Conservation (phyloP, 805 yeast genomes). For the Pachysolen tannophilus region DNA sequence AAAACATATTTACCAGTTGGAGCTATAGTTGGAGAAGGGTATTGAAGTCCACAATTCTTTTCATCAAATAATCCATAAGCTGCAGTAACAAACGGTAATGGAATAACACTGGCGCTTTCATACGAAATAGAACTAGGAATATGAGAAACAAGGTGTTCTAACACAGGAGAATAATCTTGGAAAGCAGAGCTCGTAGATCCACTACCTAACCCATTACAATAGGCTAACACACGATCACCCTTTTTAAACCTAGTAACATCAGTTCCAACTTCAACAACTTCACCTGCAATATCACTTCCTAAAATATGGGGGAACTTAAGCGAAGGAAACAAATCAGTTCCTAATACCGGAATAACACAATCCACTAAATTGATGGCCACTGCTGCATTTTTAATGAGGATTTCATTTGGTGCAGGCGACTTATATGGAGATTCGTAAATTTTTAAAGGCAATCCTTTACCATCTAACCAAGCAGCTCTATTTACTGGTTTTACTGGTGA, state of each 20-base stretch:
- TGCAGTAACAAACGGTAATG: conserved; percentile 5
- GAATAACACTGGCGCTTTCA: conserved; percentile 8
- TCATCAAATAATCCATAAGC: conserved; percentile 5
- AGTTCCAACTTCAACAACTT: conserved; percentile 7
- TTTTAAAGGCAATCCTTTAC: no score
- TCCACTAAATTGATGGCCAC: conserved; percentile 5
- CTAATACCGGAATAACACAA: no score
- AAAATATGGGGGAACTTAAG: no score
- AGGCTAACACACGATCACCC: conserved; percentile 10
- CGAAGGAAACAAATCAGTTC: no score
- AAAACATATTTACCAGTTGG: conserved; percentile 3
- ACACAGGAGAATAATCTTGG: conserved; percentile 4
- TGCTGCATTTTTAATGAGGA: conserved; percentile 1
- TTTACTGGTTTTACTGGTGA: no score
- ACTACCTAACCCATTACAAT: not conserved
- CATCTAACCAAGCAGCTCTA: no score
- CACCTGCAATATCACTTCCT: conserved; percentile 10
- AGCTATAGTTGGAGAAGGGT: not conserved
- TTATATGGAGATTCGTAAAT: no score
- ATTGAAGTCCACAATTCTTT: conserved; percentile 1
- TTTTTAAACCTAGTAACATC: conserved; percentile 7
- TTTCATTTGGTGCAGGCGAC: no score
- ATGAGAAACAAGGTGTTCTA: not conserved
- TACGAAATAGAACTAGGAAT: conserved; percentile 7
- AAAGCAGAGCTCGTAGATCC: conserved; percentile 2